These are phyloP conservation scores for Paragyromitra xinjiangensis DNA, from an alignment of 495 filamentous ascomycete species.

Conservation along the genomic window DNA sequence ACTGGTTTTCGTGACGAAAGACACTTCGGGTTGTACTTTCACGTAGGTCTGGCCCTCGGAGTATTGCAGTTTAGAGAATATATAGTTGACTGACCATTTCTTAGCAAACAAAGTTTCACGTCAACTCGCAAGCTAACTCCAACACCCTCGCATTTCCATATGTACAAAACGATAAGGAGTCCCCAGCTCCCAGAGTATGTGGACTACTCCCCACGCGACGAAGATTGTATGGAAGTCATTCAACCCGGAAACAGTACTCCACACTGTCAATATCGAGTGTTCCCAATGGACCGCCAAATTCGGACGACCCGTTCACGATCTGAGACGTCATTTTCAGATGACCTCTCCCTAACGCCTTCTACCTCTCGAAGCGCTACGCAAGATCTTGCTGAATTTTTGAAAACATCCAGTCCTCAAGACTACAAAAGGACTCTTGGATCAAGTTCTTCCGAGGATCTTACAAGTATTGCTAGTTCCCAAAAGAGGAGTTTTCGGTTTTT, in stretches of 20 bases:
- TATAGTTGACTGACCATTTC: conserved; percentile 30
- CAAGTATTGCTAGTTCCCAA: conserved; percentile 17
- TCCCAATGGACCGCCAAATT: conserved; percentile 35
- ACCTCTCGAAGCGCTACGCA: conserved; percentile 45
- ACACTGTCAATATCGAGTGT: conserved; percentile 46
- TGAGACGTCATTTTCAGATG: conserved; percentile 36
- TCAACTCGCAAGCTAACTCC: conserved; percentile 19
- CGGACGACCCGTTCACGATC: conserved; percentile 40
- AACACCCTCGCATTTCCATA: conserved; percentile 23
- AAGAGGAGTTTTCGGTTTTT: conserved; percentile 52
- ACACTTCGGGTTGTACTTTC: conserved; percentile 37
- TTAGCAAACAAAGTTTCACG: conserved; percentile 41
- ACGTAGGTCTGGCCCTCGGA: conserved; percentile 30
- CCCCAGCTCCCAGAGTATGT: conserved; percentile 36
- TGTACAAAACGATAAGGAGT: conserved; percentile 42
- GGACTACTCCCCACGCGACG: conserved; percentile 45
- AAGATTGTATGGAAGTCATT: conserved; percentile 39
- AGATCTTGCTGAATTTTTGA: conserved; percentile 55
- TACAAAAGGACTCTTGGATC: conserved; percentile 39
- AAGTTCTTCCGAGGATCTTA: conserved; percentile 43
- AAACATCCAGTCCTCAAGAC: conserved; percentile 49
- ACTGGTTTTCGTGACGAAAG: conserved; percentile 38
- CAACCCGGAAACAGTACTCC: conserved; percentile 21
- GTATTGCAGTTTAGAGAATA: conserved; percentile 9
- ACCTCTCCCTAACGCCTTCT: conserved; percentile 32